phyloP scores from a whole-genome alignment of 805 yeast species.

The Schwanniomyces pseudopolymorphus region DNA sequence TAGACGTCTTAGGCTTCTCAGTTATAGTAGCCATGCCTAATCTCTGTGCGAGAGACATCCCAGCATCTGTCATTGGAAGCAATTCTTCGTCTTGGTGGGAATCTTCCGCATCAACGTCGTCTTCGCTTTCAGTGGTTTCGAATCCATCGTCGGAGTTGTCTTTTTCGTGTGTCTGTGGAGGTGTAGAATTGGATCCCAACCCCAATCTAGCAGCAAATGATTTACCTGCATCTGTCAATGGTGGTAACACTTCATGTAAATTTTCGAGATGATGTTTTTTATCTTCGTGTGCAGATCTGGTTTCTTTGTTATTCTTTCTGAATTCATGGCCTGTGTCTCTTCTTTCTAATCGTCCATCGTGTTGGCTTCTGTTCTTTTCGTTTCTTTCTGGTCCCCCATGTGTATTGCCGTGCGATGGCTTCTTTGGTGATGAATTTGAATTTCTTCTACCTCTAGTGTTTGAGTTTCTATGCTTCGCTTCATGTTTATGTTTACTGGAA shows the following conservation, averaged over 20 bases:
- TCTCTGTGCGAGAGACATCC: constrained; percentile 30
- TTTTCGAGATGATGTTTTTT: constrained; percentile 7
- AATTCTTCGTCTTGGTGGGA: constrained; percentile 13
- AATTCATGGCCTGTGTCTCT: not conserved
- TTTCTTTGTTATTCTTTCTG: not conserved
- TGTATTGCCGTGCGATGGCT: not conserved
- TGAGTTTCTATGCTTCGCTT: not conserved
- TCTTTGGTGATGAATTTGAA: not conserved
- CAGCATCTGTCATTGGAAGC: constrained; percentile 32
- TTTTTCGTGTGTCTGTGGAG: not conserved
- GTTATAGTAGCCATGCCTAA: constrained; percentile 16
- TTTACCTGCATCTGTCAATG: constrained; percentile 30
- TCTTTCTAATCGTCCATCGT: not conserved
- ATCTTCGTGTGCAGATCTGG: too few species aligned
- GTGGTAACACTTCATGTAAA: constrained; percentile 11
- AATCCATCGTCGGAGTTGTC: constrained; percentile 6
- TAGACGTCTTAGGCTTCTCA: not conserved
- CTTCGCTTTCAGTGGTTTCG: constrained; percentile 7
- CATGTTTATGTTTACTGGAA: not conserved
- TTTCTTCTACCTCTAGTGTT: not conserved
- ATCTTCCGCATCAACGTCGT: not conserved
- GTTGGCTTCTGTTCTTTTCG: not conserved
- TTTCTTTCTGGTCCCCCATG: not conserved
- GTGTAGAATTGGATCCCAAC: constrained; percentile 5
- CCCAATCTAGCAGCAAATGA: constrained; percentile 32